phyloP scores from a whole-genome alignment of 192 early-diverging fungal genomes.

The Rhizophagus sp. region DNA sequence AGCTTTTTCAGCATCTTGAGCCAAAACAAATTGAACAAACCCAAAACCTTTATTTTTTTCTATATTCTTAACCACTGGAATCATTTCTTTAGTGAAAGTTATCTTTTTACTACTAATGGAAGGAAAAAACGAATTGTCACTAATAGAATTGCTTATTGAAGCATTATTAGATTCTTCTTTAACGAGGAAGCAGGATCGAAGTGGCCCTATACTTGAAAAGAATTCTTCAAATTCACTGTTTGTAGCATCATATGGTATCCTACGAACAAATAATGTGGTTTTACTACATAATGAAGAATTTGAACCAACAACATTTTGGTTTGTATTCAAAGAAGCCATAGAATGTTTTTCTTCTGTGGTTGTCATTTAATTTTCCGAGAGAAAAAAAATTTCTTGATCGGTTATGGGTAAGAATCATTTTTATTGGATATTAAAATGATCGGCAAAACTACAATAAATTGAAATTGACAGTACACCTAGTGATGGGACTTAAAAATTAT shows the following conservation, averaged over 20 bases:
- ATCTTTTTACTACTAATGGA: not conserved
- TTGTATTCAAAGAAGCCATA: not conserved
- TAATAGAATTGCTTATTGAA: conserved; percentile 22
- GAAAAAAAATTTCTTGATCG: not conserved
- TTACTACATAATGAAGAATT: not conserved
- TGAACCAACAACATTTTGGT: not conserved
- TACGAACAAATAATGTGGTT: conserved; percentile 84
- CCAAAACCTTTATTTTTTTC: conserved; percentile 83
- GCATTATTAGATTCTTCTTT: conserved; percentile 39
- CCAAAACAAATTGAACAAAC: conserved; percentile 84
- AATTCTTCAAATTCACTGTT: conserved; percentile 81
- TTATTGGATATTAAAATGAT: too few relatives aligned
- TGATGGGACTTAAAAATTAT: too few relatives aligned
- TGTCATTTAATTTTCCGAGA: not conserved
- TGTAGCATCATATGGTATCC: conserved; percentile 82
- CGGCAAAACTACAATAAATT: too few relatives aligned
- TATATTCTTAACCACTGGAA: not conserved
- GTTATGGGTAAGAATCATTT: too few relatives aligned
- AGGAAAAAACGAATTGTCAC: conserved; percentile 10
- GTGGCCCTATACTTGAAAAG: conserved; percentile 86
- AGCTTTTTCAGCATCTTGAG: conserved; percentile 79
- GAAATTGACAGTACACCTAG: too few relatives aligned
- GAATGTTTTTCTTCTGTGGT: too few relatives aligned
- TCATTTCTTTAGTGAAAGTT: conserved; percentile 17
- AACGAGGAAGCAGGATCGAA: conserved; percentile 90